Evolutionary conservation across 345 rosid species (phyloP).

Genomic region (Eucalyptus victrix): DNA sequence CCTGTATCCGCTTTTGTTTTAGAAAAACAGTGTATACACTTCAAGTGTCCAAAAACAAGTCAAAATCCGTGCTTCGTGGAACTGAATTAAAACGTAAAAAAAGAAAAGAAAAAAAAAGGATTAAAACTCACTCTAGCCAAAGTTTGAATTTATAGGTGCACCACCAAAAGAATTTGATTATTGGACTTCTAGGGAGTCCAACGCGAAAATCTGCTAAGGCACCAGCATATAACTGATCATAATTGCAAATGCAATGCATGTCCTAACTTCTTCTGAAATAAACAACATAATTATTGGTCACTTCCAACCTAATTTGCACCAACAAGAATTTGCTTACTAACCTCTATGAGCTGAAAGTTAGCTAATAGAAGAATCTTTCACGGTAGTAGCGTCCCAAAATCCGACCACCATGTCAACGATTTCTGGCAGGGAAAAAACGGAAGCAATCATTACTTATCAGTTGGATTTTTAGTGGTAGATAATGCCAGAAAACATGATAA

Average conservation of each 20-base stretch:
- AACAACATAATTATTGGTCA: not conserved
- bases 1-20: not conserved
- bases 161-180: not conserved
- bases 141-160: not conserved
- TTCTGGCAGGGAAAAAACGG: not conserved
- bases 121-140: not conserved
- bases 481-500: not conserved
- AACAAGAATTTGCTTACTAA: not conserved
- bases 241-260: not conserved
- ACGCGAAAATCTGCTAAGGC: not conserved
- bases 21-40: not conserved
- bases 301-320: not conserved
- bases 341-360: not conserved
- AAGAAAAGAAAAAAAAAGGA: not conserved
- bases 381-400: not conserved
- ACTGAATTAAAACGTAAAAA: not conserved
- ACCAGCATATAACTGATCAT: not conserved
- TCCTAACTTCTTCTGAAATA: not conserved
- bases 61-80: not conserved
- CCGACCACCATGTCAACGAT: not conserved
- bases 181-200: not conserved
- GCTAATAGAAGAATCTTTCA: not conserved
- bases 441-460: not conserved
- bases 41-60: not conserved
- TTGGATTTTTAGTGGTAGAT: not conserved